Percentiles rank a stretch among this genome's conserved stretches.
Evolutionary conservation across 192 early-diverging fungal genomes (phyloP).

Genomic region (Gonapodya sp.): DNA sequence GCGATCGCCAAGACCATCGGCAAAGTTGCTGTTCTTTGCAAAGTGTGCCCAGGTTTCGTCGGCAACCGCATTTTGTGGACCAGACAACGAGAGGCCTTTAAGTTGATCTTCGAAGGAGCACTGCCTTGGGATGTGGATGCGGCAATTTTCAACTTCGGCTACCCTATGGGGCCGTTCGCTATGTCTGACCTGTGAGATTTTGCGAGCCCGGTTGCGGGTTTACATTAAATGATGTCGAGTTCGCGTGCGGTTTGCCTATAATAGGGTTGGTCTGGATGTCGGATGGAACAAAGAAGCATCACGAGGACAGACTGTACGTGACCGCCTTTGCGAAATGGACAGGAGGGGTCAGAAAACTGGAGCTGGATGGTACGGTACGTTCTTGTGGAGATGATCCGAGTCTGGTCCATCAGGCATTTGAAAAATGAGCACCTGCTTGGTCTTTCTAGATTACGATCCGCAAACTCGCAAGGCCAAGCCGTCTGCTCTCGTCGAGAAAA

Average conservation of each 20-base stretch:
- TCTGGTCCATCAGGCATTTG: too few species aligned
- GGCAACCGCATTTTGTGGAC: not conserved
- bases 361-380: not conserved
- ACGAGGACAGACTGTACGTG: not conserved
- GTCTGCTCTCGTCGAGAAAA: not conserved
- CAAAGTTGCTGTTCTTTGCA: slow-evolving; percentile 2
- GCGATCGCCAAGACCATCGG: not conserved
- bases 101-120: not conserved
- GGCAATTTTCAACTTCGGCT: not conserved
- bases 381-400: too few species aligned
- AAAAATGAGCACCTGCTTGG: too few species aligned
- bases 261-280: slow-evolving; percentile 6
- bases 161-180: not conserved
- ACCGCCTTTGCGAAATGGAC: not conserved
- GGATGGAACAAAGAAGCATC: not conserved
- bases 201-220: too few species aligned
- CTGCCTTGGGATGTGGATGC: not conserved
- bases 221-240: too few species aligned
- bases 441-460: not conserved
- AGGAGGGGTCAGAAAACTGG: slow-evolving; percentile 2
- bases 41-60: slow-evolving; percentile 2
- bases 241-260: too few species aligned
- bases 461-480: not conserved
- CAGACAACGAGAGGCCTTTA: not conserved
- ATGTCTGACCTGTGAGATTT: not conserved